phyloP scores from a whole-genome alignment of 192 early-diverging fungal genomes.

The Coemansia sp. region DNA sequence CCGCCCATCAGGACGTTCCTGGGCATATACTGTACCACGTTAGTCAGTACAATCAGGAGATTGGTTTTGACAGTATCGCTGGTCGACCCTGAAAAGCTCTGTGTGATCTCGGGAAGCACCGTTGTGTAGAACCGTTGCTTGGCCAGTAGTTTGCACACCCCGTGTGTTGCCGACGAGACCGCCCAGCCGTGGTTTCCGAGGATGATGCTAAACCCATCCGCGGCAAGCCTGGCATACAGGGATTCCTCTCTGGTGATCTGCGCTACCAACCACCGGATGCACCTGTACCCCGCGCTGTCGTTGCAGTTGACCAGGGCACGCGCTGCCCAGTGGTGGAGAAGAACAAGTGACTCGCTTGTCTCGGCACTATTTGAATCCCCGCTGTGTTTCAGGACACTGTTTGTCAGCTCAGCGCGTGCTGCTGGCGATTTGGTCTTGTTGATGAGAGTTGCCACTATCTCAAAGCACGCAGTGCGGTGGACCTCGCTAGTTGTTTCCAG shows the following conservation, averaged over 20 bases:
- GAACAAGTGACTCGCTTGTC: slow-evolving; percentile 2
- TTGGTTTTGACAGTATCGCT: slow-evolving; percentile 62
- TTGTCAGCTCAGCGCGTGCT: slow-evolving; percentile 27
- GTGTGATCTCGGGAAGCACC: slow-evolving; percentile 68
- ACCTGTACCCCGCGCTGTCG: slow-evolving; percentile 43
- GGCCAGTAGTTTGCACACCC: slow-evolving; percentile 63
- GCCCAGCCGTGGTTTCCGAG: slow-evolving; percentile 69
- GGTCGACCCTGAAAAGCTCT: slow-evolving; percentile 43
- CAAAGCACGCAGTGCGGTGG: slow-evolving; percentile 57
- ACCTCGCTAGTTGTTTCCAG: slow-evolving; percentile 40
- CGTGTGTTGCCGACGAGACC: slow-evolving; percentile 63
- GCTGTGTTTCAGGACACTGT: slow-evolving; percentile 11
- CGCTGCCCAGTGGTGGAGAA: slow-evolving; percentile 43
- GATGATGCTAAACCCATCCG: slow-evolving; percentile 71
- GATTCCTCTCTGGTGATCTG: slow-evolving; percentile 17
- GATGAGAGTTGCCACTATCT: slow-evolving; percentile 61
- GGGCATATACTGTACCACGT: slow-evolving; percentile 77
- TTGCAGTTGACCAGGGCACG: slow-evolving; percentile 44
- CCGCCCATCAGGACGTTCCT: slow-evolving; percentile 79
- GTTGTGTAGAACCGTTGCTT: slow-evolving; percentile 85
- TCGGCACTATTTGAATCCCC: neutral
- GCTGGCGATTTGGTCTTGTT: slow-evolving; percentile 63
- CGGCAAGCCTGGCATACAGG: slow-evolving; percentile 38
- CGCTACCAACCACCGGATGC: slow-evolving; percentile 34
- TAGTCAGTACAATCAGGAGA: slow-evolving; percentile 80